Base-by-base conservation (phyloP, 176 grass and related monocot species). In the Aegilops bicornis region DNA sequence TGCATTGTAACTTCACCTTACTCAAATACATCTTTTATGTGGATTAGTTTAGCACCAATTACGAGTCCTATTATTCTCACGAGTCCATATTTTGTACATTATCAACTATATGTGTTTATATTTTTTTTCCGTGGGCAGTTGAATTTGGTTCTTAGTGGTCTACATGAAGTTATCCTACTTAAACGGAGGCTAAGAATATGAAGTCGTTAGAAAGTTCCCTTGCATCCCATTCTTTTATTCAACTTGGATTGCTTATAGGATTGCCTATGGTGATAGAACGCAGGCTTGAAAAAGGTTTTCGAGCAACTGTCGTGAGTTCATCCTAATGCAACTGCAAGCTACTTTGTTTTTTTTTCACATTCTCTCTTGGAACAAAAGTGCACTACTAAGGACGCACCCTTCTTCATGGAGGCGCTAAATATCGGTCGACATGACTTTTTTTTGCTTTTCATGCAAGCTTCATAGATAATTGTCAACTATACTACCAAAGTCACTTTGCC, bases 201-300 rank as follows among this genome's bases (percentile, higher is more conserved):
- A 94, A 95, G 47, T 98, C 91, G 13, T 87, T 98, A 78, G 93
- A 92, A 88, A 98, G 88, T 78, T 93, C 96, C 70, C 93, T 95
- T 89, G 93, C 89, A 87, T 95, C 96, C 62, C 96, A 98, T 67
- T 98, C 90, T 86, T 98, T 98, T 88, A 89, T 98, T 56, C 96
- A 98, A 67, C 61, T 95, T 45, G 93, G 93, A 79, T 88, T 98
- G 22, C 91, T 98, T 50, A 98, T 90, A 37, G 91, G 91, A 43
- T 91, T 98, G 67, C 93, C 96, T 16, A 98, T 98, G 96, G 88
- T 95, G 69, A 92, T 95, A 91, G 90, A 95, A 24, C 86, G 95
- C 63, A 86, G 84, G 45, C 87, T 98, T 43, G 96, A 95, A 42
- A 98, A 98, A 75, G 96, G 96, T 59, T 92, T 98, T 35, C 84